These are phyloP conservation scores for Meripilus lineatus DNA, from an alignment of 1,284 basidiomycete species.

Conservation along the genomic window DNA sequence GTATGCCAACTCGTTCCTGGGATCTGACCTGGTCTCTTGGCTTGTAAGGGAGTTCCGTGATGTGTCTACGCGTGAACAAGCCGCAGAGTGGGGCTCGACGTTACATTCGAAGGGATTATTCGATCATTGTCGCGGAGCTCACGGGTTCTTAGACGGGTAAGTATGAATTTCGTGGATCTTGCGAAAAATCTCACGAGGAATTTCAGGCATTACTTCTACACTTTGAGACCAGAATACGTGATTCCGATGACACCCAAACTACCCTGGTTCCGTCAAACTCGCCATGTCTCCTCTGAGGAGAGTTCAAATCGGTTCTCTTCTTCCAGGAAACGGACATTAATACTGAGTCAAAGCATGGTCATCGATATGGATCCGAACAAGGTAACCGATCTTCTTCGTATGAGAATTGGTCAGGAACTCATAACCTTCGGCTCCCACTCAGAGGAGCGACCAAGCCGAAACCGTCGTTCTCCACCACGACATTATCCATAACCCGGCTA, in stretches of 20 bases:
- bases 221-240: conserved; percentile 72
- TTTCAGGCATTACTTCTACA: conserved; percentile 80
- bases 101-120: conserved; percentile 78
- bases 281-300: conserved; percentile 33
- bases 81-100: conserved; percentile 71
- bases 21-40: conserved; percentile 85
- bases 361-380: conserved; percentile 83
- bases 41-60: conserved; percentile 82
- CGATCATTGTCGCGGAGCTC: conserved; percentile 73
- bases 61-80: conserved; percentile 75
- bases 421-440: too few relatives aligned
- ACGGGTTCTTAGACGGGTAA: conserved; percentile 83
- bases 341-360: conserved; percentile 83
- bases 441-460: conserved; percentile 86
- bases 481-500: conserved; percentile 86
- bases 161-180: conserved; percentile 17
- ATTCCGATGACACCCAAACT: conserved; percentile 62
- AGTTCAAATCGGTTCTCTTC: conserved; percentile 35
- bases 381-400: too few relatives aligned
- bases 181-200: not conserved
- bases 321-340: conserved; percentile 60
- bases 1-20: conserved; percentile 80
- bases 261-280: conserved; percentile 53
- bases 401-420: too few relatives aligned
- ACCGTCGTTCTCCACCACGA: conserved; percentile 87